Conservation (phyloP, 139 green algal genomes). For the Micromonas pusilla region DNA sequence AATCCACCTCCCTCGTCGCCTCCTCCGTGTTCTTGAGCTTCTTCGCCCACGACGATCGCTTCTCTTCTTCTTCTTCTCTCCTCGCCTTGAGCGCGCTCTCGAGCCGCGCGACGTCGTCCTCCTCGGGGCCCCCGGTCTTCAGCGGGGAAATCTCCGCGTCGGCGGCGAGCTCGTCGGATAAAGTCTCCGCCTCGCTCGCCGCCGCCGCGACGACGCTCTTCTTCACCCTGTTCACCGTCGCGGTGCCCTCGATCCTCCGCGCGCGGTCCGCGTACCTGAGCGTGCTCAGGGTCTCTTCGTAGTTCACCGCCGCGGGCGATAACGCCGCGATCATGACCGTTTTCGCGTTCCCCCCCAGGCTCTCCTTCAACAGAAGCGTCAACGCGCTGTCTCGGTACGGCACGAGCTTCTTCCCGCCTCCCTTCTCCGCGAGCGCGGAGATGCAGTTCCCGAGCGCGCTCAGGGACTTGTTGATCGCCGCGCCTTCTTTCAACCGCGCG, state of each 20-base stretch:
- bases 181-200: no score
- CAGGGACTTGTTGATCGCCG: conserved; percentile 38
- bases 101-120: no score
- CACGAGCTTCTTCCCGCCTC: conserved; percentile 19
- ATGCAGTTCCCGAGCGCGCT: conserved; percentile 30
- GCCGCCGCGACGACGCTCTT: neutral
- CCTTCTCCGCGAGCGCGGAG: conserved; percentile 9
- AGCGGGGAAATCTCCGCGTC: no score
- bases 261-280: neutral
- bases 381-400: conserved; percentile 32
- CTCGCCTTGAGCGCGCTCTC: no score
- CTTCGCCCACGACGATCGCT: no score
- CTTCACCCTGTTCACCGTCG: neutral
- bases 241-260: neutral
- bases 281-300: conserved; percentile 6
- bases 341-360: conserved; percentile 68
- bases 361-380: conserved; percentile 61
- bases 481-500: conserved; percentile 27
- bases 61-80: no score
- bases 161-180: no score
- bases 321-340: conserved; percentile 79
- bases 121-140: no score
- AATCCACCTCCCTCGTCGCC: no score
- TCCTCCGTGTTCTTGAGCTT: no score
- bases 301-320: conserved; percentile 37